These are phyloP conservation scores for Trichoderma sp. DNA, from an alignment of 2,329 filamentous ascomycete species.

Conservation along the genomic window DNA sequence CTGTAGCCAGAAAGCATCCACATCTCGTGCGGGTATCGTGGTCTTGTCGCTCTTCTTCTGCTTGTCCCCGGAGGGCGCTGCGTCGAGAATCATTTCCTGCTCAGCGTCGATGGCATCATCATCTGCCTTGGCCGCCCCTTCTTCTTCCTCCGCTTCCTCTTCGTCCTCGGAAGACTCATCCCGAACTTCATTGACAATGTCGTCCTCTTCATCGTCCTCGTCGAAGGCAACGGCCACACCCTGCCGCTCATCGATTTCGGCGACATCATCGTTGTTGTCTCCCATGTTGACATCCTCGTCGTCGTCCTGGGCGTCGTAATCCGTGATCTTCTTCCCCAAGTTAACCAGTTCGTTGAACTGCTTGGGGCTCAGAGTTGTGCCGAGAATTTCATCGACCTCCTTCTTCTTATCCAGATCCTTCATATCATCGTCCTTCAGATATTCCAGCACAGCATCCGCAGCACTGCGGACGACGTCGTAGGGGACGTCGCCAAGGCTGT, in stretches of 20 bases:
- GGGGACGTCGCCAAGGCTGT: constrained; percentile 86
- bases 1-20: constrained; percentile 97
- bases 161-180: constrained; percentile 86
- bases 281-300: constrained; percentile 83
- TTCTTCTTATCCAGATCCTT: constrained; percentile 99
- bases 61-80: constrained; percentile 53
- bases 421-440: constrained; percentile 89
- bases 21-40: constrained; percentile 78
- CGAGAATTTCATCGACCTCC: constrained; percentile 90
- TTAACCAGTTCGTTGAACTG: constrained; percentile 98
- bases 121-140: constrained; percentile 57
- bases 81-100: constrained; percentile 85
- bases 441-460: constrained; percentile 87
- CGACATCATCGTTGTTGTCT: constrained; percentile 63
- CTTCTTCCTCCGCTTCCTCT: constrained; percentile 63
- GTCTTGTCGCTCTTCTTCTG: constrained; percentile 58
- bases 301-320: constrained; percentile 95
- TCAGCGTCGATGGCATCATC: constrained; percentile 63
- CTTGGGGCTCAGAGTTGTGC: constrained; percentile 78
- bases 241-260: constrained; percentile 88
- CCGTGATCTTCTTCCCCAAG: constrained; percentile 96
- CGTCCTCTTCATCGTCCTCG: constrained; percentile 80
- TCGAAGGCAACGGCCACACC: constrained; percentile 98
- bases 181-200: constrained; percentile 79
- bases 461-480: constrained; percentile 91